A percentile compares a stretch with the other conserved stretches of the same genome.
phyloP scores from a whole-genome alignment of 2,329 filamentous ascomycete genomes.

The Botrytis elliptica region DNA sequence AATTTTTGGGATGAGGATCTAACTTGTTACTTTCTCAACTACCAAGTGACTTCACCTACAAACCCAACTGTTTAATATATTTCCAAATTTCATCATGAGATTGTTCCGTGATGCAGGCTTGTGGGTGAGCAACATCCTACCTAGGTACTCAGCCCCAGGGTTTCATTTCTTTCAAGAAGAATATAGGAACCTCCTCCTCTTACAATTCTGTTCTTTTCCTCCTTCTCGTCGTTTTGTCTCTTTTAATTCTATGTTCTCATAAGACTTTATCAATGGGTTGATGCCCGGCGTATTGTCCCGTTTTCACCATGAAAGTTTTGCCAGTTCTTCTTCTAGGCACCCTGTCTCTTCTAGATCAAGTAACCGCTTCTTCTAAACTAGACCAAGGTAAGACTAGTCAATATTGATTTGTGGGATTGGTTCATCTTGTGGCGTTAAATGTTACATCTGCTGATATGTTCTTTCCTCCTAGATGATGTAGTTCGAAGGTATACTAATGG shows the following conservation, averaged over 20 bases:
- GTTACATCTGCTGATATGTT: slow-evolving; percentile 19
- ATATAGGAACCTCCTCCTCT: slow-evolving; percentile 21
- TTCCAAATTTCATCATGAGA: slow-evolving; percentile 4
- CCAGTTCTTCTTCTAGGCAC: slow-evolving; percentile 24
- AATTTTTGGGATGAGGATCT: slow-evolving; percentile 6
- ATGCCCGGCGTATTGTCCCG: slow-evolving; percentile 12
- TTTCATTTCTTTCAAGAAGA: slow-evolving; percentile 13
- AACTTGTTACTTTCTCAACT: not conserved
- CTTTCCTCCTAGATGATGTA: not conserved
- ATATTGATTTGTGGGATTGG: slow-evolving; percentile 3
- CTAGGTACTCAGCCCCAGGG: slow-evolving; percentile 4
- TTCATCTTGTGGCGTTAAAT: slow-evolving; percentile 18
- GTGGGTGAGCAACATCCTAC: slow-evolving; percentile 15
- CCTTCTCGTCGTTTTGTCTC: slow-evolving; percentile 13
- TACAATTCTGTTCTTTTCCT: slow-evolving; percentile 10
- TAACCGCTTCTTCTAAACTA: slow-evolving; percentile 18
- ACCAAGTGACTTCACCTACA: slow-evolving; percentile 16
- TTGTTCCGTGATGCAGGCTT: slow-evolving; percentile 18
- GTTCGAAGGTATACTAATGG: slow-evolving; percentile 16
- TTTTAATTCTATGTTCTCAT: slow-evolving; percentile 15
- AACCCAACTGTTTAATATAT: slow-evolving; percentile 3
- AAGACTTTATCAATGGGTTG: slow-evolving; percentile 6
- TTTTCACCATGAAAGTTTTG: slow-evolving; percentile 30
- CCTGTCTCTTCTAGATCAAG: slow-evolving; percentile 27
- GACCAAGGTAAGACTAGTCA: slow-evolving; percentile 17